Conservation (phyloP, 495 filamentous ascomycete species). For the Aspergillus sclerotiicarbonarius region DNA sequence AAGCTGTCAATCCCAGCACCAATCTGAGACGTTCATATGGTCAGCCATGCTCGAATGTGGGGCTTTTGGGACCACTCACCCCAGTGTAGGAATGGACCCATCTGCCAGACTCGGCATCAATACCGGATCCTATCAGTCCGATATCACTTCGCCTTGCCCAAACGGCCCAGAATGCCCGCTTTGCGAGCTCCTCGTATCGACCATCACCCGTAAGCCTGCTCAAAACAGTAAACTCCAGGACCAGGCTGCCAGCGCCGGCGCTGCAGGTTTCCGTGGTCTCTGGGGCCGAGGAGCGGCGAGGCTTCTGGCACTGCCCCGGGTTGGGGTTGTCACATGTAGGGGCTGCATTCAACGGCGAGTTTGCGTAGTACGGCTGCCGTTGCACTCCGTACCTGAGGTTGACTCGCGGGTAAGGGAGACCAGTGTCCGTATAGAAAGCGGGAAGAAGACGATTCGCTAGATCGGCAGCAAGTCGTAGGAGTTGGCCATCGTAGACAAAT, state of each 20-base stretch:
- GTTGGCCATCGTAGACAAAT: slow-evolving; percentile 85
- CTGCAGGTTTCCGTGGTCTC: slow-evolving; percentile 96
- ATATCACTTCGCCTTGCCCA: slow-evolving; percentile 83
- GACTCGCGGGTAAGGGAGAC: slow-evolving; percentile 90
- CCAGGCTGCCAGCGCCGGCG: slow-evolving; percentile 89
- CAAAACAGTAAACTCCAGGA: slow-evolving; percentile 87
- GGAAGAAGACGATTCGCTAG: slow-evolving; percentile 80
- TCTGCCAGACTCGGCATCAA: slow-evolving; percentile 86
- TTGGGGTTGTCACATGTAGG: slow-evolving; percentile 18
- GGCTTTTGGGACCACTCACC: slow-evolving; percentile 29
- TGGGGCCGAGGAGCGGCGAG: slow-evolving; percentile 34
- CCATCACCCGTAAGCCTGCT: slow-evolving; percentile 85
- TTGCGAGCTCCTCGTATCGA: slow-evolving; percentile 82
- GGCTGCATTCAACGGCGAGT: slow-evolving; percentile 65
- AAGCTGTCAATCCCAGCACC: slow-evolving; percentile 97
- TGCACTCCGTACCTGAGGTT: slow-evolving; percentile 84
- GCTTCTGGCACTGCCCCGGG: slow-evolving; percentile 32
- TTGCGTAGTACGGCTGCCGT: slow-evolving; percentile 70
- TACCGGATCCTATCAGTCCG: slow-evolving; percentile 85
- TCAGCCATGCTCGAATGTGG: background rate
- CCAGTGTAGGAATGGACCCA: slow-evolving; percentile 88
- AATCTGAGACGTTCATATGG: slow-evolving; percentile 47
- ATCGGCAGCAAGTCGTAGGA: slow-evolving; percentile 81
- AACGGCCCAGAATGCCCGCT: slow-evolving; percentile 91
- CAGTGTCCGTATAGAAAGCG: slow-evolving; percentile 85